Evolutionary conservation across 139 green algal genomes (phyloP).

Genomic region (Chlorella sorokiniana): DNA sequence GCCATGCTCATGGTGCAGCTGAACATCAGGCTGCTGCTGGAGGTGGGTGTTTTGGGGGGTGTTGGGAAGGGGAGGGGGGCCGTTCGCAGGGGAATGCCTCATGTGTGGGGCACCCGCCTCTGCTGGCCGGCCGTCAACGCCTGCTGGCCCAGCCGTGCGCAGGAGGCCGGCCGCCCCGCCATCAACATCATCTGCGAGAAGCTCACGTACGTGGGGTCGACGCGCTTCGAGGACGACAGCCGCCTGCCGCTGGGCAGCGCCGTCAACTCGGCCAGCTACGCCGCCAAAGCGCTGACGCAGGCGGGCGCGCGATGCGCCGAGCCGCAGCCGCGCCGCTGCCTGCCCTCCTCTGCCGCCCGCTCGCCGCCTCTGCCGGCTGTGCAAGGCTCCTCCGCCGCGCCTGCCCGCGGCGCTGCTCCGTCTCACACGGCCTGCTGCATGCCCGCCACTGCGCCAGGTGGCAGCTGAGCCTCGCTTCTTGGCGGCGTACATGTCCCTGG

Average conservation of each 20-base stretch:
- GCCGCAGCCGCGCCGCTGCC: not conserved
- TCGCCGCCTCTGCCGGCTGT: too few relatives aligned
- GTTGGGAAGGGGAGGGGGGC: too few relatives aligned
- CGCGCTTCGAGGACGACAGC: conserved; percentile 69
- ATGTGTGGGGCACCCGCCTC: too few relatives aligned
- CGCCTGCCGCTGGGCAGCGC: conserved; percentile 63
- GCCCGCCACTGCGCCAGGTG: not conserved
- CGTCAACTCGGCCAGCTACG: conserved; percentile 65
- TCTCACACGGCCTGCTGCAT: not conserved
- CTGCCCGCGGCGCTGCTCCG: too few relatives aligned
- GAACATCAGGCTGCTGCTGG: conserved; percentile 59
- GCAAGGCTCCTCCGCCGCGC: too few relatives aligned
- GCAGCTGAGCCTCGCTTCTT: conserved; percentile 28
- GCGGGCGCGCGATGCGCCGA: not conserved
- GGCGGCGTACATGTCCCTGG: conserved; percentile 14
- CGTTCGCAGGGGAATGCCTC: too few relatives aligned
- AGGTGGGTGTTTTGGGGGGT: conserved; percentile 28
- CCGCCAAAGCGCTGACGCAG: conserved; percentile 55
- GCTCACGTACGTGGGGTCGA: conserved; percentile 42
- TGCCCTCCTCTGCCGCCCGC: too few relatives aligned
- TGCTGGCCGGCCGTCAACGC: not conserved
- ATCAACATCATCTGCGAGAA: conserved; percentile 71
- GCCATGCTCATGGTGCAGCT: conserved; percentile 60
- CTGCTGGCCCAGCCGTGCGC: not conserved
- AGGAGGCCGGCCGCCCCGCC: conserved; percentile 42